Conservation (phyloP, 768 basidiomycete species). For the Podaxis sp. region DNA sequence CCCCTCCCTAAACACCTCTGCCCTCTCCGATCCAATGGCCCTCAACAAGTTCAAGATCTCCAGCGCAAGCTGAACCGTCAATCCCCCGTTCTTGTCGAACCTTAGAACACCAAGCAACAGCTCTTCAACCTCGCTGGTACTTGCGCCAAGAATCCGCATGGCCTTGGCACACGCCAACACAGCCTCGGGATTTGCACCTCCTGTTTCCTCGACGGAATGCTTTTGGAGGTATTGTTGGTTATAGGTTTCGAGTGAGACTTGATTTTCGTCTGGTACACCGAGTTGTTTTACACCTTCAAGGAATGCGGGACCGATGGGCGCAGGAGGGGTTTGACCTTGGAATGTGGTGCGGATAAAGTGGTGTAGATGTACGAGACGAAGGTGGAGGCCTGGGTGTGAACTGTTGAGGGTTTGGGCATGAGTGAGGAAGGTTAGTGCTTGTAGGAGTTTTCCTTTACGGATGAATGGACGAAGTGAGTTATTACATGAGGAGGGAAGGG, state of each 20-base stretch:
- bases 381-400: constrained; percentile 66
- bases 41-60: constrained; percentile 42
- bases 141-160: constrained; percentile 40
- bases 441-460: constrained; percentile 69
- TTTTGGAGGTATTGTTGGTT: constrained; percentile 77
- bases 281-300: constrained; percentile 44
- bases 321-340: constrained; percentile 41
- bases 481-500: neutral
- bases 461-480: constrained; percentile 1
- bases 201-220: constrained; percentile 32
- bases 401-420: constrained; percentile 52
- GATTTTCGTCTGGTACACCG: constrained; percentile 35
- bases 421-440: constrained; percentile 69
- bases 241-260: constrained; percentile 58
- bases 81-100: constrained; percentile 28
- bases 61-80: constrained; percentile 45
- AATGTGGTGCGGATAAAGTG: constrained; percentile 31
- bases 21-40: constrained; percentile 55
- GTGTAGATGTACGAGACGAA: constrained; percentile 61
- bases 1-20: constrained; percentile 57
- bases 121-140: constrained; percentile 60
- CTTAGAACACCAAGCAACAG: constrained; percentile 48
- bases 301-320: constrained; percentile 50
- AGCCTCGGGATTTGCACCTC: constrained; percentile 31
- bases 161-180: constrained; percentile 67